Conservation (phyloP, 306 rosid genomes). For the Erythrophleum fordii region DNA sequence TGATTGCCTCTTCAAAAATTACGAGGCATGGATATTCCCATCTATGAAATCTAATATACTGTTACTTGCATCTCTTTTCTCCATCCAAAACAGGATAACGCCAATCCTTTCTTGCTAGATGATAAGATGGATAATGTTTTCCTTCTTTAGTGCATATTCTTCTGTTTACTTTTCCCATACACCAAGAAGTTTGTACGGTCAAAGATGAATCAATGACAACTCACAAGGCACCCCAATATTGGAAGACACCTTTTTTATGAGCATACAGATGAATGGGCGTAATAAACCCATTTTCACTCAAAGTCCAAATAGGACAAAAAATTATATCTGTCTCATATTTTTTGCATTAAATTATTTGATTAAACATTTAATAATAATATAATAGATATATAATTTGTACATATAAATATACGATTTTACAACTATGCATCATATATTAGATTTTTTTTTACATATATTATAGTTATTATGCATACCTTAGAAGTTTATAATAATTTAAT, state of each 20-base stretch:
- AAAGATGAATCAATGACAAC: background rate
- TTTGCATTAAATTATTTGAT: no score
- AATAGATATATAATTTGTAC: no score
- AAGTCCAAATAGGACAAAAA: no score
- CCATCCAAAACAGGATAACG: background rate
- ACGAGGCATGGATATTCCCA: background rate
- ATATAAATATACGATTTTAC: no score
- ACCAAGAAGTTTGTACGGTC: background rate
- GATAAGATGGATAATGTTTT: background rate
- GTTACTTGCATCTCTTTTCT: background rate
- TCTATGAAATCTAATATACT: background rate
- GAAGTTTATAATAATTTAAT: no score
- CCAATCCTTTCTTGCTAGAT: background rate
- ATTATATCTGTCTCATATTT: no score
- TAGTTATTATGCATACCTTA: no score
- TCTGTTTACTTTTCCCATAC: background rate
- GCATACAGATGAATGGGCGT: background rate
- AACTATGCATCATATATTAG: no score
- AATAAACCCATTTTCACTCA: no score
- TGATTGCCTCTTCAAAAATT: background rate
- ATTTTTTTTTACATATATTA: no score
- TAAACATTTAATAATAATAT: no score
- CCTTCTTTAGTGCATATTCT: background rate
- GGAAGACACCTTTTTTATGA: background rate
- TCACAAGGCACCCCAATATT: background rate